phyloP scores from a whole-genome alignment of 1,139 yeast genomes.

The Maudiozyma humilis region DNA sequence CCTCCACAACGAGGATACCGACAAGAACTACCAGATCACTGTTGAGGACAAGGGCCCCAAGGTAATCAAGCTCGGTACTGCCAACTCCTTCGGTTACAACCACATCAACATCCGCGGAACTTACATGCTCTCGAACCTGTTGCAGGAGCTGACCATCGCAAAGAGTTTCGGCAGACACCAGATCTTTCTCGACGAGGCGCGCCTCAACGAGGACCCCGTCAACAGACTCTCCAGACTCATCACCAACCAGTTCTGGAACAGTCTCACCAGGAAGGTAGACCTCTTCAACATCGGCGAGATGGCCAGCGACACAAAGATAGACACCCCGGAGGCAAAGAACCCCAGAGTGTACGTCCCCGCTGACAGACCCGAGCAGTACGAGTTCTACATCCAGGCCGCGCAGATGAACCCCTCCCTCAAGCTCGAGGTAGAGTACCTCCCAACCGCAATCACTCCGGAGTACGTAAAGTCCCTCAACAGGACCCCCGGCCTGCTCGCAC shows the following conservation, averaged over 20 bases:
- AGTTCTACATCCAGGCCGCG: constrained; percentile 54
- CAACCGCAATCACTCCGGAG: constrained; percentile 50
- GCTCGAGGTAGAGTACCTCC: constrained; percentile 70
- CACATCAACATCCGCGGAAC: constrained; percentile 77
- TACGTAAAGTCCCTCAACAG: constrained; percentile 70
- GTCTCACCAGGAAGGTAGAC: constrained; percentile 66
- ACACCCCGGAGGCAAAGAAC: constrained; percentile 41
- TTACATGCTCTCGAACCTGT: constrained; percentile 77
- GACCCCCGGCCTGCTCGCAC: constrained; percentile 78
- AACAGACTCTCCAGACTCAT: constrained; percentile 67
- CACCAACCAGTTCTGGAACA: constrained; percentile 71
- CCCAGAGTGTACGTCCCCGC: constrained; percentile 78
- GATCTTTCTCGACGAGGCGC: constrained; percentile 70
- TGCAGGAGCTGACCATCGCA: constrained; percentile 87
- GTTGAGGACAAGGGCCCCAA: constrained; percentile 93
- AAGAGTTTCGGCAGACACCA: constrained; percentile 69
- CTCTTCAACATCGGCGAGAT: constrained; percentile 53
- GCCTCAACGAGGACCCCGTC: constrained; percentile 86
- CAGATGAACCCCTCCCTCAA: constrained; percentile 46
- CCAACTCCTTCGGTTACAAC: constrained; percentile 71
- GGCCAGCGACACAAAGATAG: constrained; percentile 73
- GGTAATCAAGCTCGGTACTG: constrained; percentile 73
- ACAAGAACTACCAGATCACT: constrained; percentile 77
- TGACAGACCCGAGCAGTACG: constrained; percentile 62
- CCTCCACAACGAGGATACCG: constrained; percentile 77